These are phyloP conservation scores for Coprinopsis strossmayeri DNA, from an alignment of 768 basidiomycete genomes.

Conservation along the genomic window DNA sequence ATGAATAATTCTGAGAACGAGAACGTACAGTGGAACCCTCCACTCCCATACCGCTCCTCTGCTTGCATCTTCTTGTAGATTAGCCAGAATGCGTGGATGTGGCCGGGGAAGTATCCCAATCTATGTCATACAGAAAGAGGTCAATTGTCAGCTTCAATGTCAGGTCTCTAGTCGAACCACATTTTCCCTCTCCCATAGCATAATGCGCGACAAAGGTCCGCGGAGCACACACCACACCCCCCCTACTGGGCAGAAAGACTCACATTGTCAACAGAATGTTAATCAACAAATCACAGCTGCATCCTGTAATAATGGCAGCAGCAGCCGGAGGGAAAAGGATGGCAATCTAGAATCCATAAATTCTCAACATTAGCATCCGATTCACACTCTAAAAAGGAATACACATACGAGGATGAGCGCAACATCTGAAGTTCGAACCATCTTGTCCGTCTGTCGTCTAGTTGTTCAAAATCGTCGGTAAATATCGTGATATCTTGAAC, in stretches of 20 bases:
- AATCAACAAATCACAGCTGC: constrained; percentile 82
- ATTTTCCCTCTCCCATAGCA: too few species aligned
- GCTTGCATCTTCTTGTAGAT: constrained; percentile 89
- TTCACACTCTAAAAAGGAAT: neutral
- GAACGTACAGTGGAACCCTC: constrained; percentile 69
- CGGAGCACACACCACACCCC: too few species aligned
- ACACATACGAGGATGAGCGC: constrained; percentile 66
- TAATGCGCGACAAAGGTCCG: too few species aligned
- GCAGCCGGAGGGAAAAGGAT: constrained; percentile 82
- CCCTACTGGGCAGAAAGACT: constrained; percentile 16
- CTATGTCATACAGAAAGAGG: constrained; percentile 27
- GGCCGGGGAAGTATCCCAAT: constrained; percentile 73
- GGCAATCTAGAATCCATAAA: constrained; percentile 43
- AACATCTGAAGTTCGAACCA: constrained; percentile 66
- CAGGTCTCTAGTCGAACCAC: too few species aligned
- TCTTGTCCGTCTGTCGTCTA: too few species aligned
- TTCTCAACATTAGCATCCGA: constrained; percentile 1
- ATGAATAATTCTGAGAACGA: neutral
- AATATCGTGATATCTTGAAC: constrained; percentile 6
- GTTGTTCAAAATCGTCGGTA: too few species aligned
- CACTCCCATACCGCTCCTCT: constrained; percentile 72
- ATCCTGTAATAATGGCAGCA: constrained; percentile 71
- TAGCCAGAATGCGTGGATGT: constrained; percentile 79
- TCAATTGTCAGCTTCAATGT: neutral
- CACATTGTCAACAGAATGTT: constrained; percentile 77